A percentile compares a stretch with the other conserved stretches of the same genome.
Conservation (phyloP, 306 rosid genomes). For the Ceratonia siliqua region DNA sequence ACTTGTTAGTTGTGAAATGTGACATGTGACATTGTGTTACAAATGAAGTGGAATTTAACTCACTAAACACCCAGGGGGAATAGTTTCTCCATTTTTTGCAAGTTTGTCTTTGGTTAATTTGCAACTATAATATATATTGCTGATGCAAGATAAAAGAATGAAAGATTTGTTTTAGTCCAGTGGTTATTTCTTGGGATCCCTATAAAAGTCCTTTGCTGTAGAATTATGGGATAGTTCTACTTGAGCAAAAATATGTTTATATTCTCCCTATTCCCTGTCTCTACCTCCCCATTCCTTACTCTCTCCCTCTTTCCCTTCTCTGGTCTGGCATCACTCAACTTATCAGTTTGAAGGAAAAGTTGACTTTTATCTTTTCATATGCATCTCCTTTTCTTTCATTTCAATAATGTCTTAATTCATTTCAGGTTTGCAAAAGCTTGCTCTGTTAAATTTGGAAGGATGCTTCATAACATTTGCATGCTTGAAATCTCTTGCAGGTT, state of each 20-base stretch:
- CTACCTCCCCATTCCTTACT: too few species aligned
- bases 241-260: conserved; percentile 8
- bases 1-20: conserved; percentile 6
- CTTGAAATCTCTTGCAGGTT: conserved; percentile 86
- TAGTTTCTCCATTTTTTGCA: too few species aligned
- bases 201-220: not conserved
- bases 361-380: conserved; percentile 8
- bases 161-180: not conserved
- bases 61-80: not conserved
- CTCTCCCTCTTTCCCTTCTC: not conserved
- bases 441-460: conserved; percentile 83
- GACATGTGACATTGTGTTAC: not conserved
- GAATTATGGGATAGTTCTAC: not conserved
- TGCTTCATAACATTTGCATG: conserved; percentile 81
- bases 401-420: conserved; percentile 32
- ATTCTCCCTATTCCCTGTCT: too few species aligned
- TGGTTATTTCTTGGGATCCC: not conserved
- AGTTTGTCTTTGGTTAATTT: too few species aligned
- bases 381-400: not conserved
- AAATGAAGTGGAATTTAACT: conserved; percentile 6
- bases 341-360: conserved; percentile 26
- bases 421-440: conserved; percentile 72
- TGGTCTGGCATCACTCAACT: not conserved
- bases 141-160: not conserved
- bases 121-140: too few species aligned